Evolutionary conservation across 179 eudicot genomes (phyloP), one percentile per base, ranked within the genome.

Genomic region (Silene vulgaris): DNA sequence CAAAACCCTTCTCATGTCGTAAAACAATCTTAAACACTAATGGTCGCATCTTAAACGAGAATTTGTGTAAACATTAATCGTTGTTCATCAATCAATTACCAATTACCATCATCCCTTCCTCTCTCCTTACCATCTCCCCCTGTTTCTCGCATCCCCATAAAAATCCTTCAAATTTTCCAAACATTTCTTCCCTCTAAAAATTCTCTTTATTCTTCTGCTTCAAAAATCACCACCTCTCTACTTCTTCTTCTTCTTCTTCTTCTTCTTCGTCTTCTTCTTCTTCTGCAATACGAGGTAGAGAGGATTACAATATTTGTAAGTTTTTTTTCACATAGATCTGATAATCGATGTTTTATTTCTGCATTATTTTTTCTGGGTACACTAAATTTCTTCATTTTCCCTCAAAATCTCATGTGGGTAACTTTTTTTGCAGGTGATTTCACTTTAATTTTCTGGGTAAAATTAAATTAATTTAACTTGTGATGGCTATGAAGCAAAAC

Each of bases 71-170:
- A 37, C 45, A 37, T 7, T 37, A 37, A 37, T 37, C 45, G 45
- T 43, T 1, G 50, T 43, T 43, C 1, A 43, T 43, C 50, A 43
- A 43, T 37, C 6, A 37, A 23, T 23, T 23, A 23, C 35, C 35
- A 45, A 45, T 29, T 5, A 30, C 45, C 69, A 69, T 43, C 59
- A 11, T 21, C 73, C 0, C 1, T 66, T 6, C 19, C 9, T 57
- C 74, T 26, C 35, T 70, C 50, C 50, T 54, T 9, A 5, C 3
- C 72, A 43, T 43, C 72, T 56, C 72, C 71, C 72, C 65, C 76
- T 52, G 57, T 77, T 77, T 77, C 80, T 52, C 80, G 80, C 80
- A 71, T 19, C 72, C 71, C 21, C 50, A 66, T 29, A 56, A 75
- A 75, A 66, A 52, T 64, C 71, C 77, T 45, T 13, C 35, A 32